These are phyloP conservation scores for Fusarium subtropicale DNA, from an alignment of 2,329 filamentous ascomycete species.

Conservation along the genomic window DNA sequence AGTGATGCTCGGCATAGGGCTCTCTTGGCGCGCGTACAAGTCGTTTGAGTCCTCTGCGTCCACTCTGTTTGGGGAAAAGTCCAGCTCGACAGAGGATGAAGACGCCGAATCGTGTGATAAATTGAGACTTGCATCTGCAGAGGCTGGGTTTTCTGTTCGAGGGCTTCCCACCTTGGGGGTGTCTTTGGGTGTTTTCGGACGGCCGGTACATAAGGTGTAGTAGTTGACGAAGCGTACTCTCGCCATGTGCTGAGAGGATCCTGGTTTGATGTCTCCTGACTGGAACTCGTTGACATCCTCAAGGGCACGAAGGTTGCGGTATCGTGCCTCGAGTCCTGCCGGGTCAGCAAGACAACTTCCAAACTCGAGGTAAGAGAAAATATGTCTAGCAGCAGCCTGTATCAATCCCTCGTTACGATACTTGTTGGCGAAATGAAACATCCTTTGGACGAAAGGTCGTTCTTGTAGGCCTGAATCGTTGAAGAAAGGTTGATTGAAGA, in stretches of 20 bases:
- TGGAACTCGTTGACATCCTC: conserved; percentile 74
- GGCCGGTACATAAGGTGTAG: conserved; percentile 86
- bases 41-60: conserved; percentile 10
- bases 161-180: conserved; percentile 31
- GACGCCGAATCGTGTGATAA: background rate
- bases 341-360: conserved; percentile 84
- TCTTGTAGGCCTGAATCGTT: conserved; percentile 80
- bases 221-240: conserved; percentile 88
- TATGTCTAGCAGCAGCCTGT: conserved; percentile 76
- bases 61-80: conserved; percentile 7
- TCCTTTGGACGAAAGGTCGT: conserved; percentile 73
- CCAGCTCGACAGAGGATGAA: conserved; percentile 5
- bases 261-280: conserved; percentile 34
- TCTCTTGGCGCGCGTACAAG: conserved; percentile 10
- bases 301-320: conserved; percentile 74
- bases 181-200: conserved; percentile 61
- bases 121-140: background rate
- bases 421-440: conserved; percentile 84
- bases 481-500: conserved; percentile 77
- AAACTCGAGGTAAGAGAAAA: conserved; percentile 86
- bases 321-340: conserved; percentile 74
- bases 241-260: conserved; percentile 49
- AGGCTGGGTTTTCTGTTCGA: conserved; percentile 4
- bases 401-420: conserved; percentile 77
- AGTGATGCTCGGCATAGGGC: conserved; percentile 32